phyloP scores from a whole-genome alignment of 2,329 filamentous ascomycete species.

The Colletotrichum sp. region DNA sequence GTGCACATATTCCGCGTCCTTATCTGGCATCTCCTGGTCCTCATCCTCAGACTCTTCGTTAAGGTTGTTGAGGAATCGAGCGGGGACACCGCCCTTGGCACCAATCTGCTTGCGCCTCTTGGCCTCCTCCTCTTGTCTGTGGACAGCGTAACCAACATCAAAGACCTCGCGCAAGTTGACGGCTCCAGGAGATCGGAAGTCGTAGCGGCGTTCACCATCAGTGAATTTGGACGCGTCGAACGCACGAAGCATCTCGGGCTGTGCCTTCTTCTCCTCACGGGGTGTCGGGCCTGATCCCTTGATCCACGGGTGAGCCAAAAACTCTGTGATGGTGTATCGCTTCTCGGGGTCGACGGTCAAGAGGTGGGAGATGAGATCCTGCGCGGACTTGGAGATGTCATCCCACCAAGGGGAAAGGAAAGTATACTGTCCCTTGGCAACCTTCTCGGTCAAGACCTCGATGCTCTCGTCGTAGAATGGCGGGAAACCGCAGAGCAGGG shows the following conservation, averaged over 20 bases:
- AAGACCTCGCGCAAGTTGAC: constrained; percentile 97
- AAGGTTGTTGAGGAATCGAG: constrained; percentile 62
- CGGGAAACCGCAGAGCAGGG: constrained; percentile 94
- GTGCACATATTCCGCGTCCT: constrained; percentile 50
- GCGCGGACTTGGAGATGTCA: constrained; percentile 92
- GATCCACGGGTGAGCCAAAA: constrained; percentile 95
- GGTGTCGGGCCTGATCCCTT: constrained; percentile 65
- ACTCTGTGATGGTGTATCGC: constrained; percentile 91
- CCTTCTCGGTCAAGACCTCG: constrained; percentile 95
- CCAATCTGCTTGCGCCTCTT: constrained; percentile 87
- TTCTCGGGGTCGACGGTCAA: constrained; percentile 94
- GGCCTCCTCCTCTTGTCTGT: constrained; percentile 93
- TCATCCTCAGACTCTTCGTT: constrained; percentile 72
- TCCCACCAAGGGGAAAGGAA: constrained; percentile 99
- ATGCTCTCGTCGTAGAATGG: constrained; percentile 99
- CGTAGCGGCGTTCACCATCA: constrained; percentile 72
- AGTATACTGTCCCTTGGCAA: constrained; percentile 94
- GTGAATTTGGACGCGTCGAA: constrained; percentile 62
- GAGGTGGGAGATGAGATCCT: constrained; percentile 92
- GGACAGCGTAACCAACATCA: constrained; percentile 97
- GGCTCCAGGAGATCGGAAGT: constrained; percentile 94
- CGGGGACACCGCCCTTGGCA: constrained; percentile 68
- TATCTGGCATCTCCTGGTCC: constrained; percentile 68
- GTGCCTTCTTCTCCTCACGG: constrained; percentile 61
- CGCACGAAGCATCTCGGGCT: constrained; percentile 54